Evolutionary conservation across 2,329 filamentous ascomycete genomes (phyloP).

Genomic region (Endocalyx cinctus): DNA sequence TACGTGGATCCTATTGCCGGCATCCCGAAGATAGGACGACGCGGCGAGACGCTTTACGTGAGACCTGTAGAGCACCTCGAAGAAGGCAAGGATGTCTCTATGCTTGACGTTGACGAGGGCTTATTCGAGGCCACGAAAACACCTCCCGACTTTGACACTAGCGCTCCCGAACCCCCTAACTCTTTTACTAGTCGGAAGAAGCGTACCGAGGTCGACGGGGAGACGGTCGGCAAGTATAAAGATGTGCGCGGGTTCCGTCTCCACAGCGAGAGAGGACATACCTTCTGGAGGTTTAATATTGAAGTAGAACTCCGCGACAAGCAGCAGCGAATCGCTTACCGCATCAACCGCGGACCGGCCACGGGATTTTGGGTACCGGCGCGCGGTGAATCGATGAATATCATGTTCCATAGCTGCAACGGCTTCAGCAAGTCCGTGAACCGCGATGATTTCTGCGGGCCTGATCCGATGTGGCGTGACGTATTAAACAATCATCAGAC

Average conservation of each 20-base stretch:
- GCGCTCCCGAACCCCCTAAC: constrained; percentile 43
- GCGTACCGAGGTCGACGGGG: constrained; percentile 63
- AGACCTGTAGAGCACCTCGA: constrained; percentile 83
- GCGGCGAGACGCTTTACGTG: constrained; percentile 82
- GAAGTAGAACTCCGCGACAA: constrained; percentile 77
- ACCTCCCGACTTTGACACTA: constrained; percentile 43
- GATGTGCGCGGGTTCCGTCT: constrained; percentile 79
- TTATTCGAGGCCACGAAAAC: constrained; percentile 69
- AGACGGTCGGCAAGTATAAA: constrained; percentile 74
- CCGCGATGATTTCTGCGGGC: constrained; percentile 76
- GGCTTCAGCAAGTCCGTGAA: constrained; percentile 83
- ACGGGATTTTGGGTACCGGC: constrained; percentile 94
- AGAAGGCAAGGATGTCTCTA: constrained; percentile 73
- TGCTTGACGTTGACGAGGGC: constrained; percentile 73
- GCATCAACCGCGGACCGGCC: constrained; percentile 86
- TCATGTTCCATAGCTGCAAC: constrained; percentile 98
- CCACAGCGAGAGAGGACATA: constrained; percentile 79
- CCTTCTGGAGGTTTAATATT: constrained; percentile 96
- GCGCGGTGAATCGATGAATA: constrained; percentile 83
- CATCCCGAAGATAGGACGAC: constrained; percentile 77
- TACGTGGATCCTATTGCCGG: constrained; percentile 88
- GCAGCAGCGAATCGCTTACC: constrained; percentile 87
- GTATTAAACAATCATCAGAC: constrained; percentile 89
- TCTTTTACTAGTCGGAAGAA: constrained; percentile 51
- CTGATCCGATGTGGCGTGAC: constrained; percentile 95